Conservation (phyloP, 805 yeast genomes). For the Saccharomyces kudriavzevii region DNA sequence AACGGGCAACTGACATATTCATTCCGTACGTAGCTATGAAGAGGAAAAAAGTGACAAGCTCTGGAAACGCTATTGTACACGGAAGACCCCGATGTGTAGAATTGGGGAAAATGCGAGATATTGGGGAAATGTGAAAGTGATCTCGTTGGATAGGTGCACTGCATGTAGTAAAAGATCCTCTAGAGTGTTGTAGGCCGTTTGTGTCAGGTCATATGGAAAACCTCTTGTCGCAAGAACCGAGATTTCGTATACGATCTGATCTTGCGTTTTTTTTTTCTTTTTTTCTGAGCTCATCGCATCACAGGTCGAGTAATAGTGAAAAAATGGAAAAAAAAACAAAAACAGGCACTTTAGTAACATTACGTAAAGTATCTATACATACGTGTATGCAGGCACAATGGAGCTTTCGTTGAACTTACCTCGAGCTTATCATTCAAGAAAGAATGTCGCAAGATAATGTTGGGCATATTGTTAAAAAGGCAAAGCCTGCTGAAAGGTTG, state of each 20-base stretch:
- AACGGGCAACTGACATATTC: neutral
- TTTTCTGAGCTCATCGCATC: constrained; percentile 1
- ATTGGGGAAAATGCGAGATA: too few relatives aligned
- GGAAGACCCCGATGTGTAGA: too few relatives aligned
- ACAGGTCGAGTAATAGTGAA: neutral
- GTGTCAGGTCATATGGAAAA: too few relatives aligned
- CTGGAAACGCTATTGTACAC: neutral
- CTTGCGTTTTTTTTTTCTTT: neutral
- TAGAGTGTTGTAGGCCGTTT: too few relatives aligned
- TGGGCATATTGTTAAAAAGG: neutral
- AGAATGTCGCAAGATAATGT: neutral
- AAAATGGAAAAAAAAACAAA: neutral
- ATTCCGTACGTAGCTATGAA: neutral
- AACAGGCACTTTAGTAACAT: neutral
- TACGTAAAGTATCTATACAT: neutral
- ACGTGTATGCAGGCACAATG: neutral
- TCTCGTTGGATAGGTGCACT: too few relatives aligned
- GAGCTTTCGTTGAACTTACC: neutral
- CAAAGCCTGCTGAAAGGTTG: constrained; percentile 4
- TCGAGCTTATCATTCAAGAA: neutral
- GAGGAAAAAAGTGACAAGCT: too few relatives aligned
- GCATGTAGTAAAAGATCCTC: too few relatives aligned
- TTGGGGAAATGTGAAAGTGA: too few relatives aligned
- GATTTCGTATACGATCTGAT: neutral
- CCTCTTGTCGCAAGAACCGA: too few relatives aligned